These are phyloP conservation scores for Aspergillus viridinutans DNA, from an alignment of 2,329 filamentous ascomycete species.

Conservation along the genomic window DNA sequence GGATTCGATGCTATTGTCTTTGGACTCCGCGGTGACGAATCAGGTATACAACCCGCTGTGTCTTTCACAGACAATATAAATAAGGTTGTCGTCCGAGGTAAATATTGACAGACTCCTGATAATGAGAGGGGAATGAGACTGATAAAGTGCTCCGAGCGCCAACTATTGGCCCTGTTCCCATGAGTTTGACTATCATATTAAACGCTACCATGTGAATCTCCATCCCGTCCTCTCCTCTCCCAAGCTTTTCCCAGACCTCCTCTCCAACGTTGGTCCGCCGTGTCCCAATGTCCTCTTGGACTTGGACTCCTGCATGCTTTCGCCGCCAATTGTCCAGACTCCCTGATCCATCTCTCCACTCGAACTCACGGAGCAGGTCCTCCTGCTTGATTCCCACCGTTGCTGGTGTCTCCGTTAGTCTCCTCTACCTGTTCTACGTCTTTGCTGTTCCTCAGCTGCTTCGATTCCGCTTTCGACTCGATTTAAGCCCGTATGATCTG, in stretches of 20 bases:
- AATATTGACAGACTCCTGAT: background rate
- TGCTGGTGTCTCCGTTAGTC: conserved; percentile 6
- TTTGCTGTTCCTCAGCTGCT: conserved; percentile 17
- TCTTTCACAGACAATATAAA: background rate
- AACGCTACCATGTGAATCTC: background rate
- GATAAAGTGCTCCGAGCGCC: background rate
- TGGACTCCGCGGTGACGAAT: background rate
- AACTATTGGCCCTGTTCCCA: background rate
- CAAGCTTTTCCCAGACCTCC: background rate
- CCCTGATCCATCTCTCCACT: background rate
- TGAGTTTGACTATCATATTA: background rate
- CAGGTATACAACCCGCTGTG: background rate
- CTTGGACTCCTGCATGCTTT: conserved; percentile 4
- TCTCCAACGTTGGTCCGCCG: conserved; percentile 1
- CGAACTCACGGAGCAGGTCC: conserved; percentile 3
- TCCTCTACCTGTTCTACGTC: conserved; percentile 16
- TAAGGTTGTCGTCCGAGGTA: background rate
- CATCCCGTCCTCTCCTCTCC: background rate
- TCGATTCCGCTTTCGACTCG: conserved; percentile 13
- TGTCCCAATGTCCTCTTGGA: conserved; percentile 16
- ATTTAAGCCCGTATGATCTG: conserved; percentile 25
- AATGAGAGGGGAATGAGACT: background rate
- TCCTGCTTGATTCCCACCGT: conserved; percentile 4
- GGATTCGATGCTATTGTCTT: background rate
- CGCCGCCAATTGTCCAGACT: background rate